Conservation (phyloP, 495 filamentous ascomycete species). For the Trichoderma gamsii region DNA sequence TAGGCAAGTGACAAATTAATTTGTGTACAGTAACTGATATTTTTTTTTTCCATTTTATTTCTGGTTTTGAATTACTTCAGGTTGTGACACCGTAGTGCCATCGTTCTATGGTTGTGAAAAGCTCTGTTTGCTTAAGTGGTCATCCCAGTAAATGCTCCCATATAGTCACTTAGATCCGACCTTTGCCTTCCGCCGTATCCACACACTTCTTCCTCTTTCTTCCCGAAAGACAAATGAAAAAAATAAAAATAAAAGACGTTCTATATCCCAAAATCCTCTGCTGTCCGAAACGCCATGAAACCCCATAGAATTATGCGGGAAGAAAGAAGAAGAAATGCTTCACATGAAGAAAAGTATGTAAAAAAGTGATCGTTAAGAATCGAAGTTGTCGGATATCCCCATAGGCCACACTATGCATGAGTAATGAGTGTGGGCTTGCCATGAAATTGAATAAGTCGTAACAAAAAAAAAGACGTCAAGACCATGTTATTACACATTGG, state of each 20-base stretch:
- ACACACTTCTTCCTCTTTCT: neutral
- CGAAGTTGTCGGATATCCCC: neutral
- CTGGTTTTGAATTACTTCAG: neutral
- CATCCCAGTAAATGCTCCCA: neutral
- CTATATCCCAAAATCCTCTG: neutral
- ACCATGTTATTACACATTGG: neutral
- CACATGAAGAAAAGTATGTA: neutral
- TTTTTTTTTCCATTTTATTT: neutral
- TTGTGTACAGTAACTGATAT: no score
- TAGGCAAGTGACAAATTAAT: no score
- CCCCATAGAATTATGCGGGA: neutral
- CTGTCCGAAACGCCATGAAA: neutral
- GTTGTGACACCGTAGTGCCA: neutral
- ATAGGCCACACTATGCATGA: neutral
- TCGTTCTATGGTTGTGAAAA: neutral
- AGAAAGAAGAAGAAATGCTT: neutral
- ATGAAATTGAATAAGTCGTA: neutral
- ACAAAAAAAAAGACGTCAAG: neutral
- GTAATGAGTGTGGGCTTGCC: neutral
- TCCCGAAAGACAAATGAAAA: neutral
- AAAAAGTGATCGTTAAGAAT: neutral
- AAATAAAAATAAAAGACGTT: neutral
- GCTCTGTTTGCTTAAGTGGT: slow-evolving; percentile 6
- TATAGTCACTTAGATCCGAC: neutral
- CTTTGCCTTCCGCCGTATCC: neutral